Evolutionary conservation across 306 rosid genomes (phyloP), one percentile per base, ranked within the genome.

Genomic region (Lathyrus oleraceus): DNA sequence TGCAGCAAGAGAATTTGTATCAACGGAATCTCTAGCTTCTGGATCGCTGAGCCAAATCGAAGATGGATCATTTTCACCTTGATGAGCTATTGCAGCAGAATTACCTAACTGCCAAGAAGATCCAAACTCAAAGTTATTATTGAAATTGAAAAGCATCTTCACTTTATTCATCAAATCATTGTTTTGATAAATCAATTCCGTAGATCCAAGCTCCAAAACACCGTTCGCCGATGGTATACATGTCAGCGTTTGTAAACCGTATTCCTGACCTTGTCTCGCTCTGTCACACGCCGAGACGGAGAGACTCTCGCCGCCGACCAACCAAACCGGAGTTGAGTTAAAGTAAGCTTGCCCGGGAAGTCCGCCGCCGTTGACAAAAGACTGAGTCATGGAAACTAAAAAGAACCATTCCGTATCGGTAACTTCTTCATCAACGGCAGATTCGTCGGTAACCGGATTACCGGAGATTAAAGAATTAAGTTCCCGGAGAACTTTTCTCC

Each of bases 391-490:
- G 8, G 99, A 94, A 4, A 94, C 83, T 1, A 94, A 79, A 43
- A 88, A 94, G 87, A 91, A 91, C 99, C 99, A 94, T 78, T 94
- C 99, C 2, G 99, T 89, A 58, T 94, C 97, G 4, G 99, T 94
- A 2, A 91, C 96, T 52, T 91, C 92, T 48, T 91, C 99, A 13
- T 90, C 98, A 4, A 85, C 85, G 1, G 85, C 81, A 16, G 63
- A 6, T 27, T 91, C 96, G 2, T 83, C 92, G 0, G 79, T 3
- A 3, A 71, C 13, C 1, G 77, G 10, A n/a, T 83, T 1, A 5
- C 97, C 96, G 16, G 96, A 91, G 72, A 94, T 91, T 10, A 89
- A 51, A 1, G 97, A 94, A 40, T 94, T 94, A 7, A 94, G 89
- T 23, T 94, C 99, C 0, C 99, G 84, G 6, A 94, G 95, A 19